Evolutionary conservation across 1,284 basidiomycete species (phyloP), one percentile per base, ranked within the genome.

Genomic region (Leccinum subrobustum): DNA sequence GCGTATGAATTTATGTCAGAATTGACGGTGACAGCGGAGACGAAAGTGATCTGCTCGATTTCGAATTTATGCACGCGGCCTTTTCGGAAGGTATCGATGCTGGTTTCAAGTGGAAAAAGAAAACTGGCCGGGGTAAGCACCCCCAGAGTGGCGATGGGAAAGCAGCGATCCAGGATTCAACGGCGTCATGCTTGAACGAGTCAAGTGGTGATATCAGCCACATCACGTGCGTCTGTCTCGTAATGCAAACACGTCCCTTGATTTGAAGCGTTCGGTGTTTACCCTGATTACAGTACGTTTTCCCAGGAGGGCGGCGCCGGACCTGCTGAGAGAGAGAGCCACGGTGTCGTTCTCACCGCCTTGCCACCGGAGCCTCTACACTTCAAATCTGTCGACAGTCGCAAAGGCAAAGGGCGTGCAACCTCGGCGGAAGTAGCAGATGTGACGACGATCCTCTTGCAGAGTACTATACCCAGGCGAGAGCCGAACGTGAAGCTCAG

Each of bases 401-500:
- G 54, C 35, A 61, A 59, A 31, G 18, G 18, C 35, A 57, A 61
- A 23, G 57, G 29, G 6, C 57, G 6, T 42, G 56, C 54, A 35
- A 44, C 27, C 53, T 54, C 27, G n/a, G 54, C 57, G 9, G 56
- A 51, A 39, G 61, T 3, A 50, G 39, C 59, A 12, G 52, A 51
- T 25, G n/a, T 42, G 56, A 54, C 6, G 65, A 75, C n/a, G 88
- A 90, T 67, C 86, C 87, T 1, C 75, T 90, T 55, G 82, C 81
- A 2, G 80, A 84, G 61, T 88, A 87, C 65, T 89, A 89, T 63
- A 78, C 74, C 1, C 74, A 78, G 63, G 88, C 87, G 4, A 79
- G 73, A 55, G 81, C 77, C 35, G 81, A 83, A 57, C 72, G 65
- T 39, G 78, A 82, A 48, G 72, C 73, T 29, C 73, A 72, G 64